These are phyloP conservation scores for Chimonanthus salicifolius DNA, from an alignment of 164 flowering plant genomes.

Conservation along the genomic window DNA sequence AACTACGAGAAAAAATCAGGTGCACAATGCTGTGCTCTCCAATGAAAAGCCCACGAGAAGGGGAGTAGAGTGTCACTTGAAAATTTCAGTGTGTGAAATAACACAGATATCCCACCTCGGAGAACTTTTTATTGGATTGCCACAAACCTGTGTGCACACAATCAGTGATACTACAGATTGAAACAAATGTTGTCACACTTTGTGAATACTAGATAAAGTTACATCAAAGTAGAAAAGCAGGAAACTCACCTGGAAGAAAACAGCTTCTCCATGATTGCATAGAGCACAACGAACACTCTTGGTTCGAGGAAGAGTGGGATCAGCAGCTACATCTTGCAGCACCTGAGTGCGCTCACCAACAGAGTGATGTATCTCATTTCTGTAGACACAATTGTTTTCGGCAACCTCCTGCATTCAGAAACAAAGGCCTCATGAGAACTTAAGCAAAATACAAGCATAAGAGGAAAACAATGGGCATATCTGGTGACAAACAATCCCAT, in stretches of 20 bases:
- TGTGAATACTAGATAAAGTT: no score
- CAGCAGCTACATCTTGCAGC: constrained; percentile 78
- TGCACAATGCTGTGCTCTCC: no score
- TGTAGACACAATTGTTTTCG: constrained; percentile 78
- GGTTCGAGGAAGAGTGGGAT: constrained; percentile 94
- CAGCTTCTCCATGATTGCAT: constrained; percentile 89
- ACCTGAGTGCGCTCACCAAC: constrained; percentile 80
- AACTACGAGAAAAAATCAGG: no score
- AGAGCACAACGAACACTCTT: constrained; percentile 62
- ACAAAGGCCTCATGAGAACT: neutral
- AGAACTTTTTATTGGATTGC: no score
- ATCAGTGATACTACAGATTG: neutral
- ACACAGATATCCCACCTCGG: no score
- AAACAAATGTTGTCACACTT: neutral
- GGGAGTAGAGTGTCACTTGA: no score
- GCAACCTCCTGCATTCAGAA: constrained; percentile 64
- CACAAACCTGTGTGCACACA: no score
- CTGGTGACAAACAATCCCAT: neutral
- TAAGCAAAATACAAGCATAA: neutral
- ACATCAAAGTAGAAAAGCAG: neutral
- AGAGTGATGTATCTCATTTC: constrained; percentile 80
- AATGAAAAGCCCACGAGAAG: no score
- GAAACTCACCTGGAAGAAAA: constrained; percentile 76
- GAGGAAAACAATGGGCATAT: neutral
- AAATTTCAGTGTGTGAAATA: no score